Conservation (phyloP, 495 filamentous ascomycete species). For the Astrocystis sublimbata region DNA sequence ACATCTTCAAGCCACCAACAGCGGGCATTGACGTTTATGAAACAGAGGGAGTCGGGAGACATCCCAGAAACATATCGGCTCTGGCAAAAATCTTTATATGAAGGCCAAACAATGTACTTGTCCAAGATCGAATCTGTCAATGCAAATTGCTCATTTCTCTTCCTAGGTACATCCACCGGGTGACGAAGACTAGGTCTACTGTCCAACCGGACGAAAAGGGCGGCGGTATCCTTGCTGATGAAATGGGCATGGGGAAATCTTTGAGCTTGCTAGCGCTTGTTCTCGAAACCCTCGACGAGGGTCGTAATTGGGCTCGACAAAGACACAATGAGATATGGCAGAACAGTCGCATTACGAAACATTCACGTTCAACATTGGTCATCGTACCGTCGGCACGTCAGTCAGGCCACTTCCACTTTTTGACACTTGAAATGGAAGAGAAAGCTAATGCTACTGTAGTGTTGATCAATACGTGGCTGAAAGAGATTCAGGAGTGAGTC, state of each 20-base stretch:
- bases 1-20: conserved; percentile 35
- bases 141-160: background rate
- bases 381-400: conserved; percentile 40
- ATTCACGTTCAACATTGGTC: conserved; percentile 45
- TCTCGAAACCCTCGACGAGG: conserved; percentile 27
- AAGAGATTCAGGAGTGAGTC: conserved; percentile 1
- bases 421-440: background rate
- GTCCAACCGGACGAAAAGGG: conserved; percentile 25
- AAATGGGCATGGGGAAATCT: conserved; percentile 53
- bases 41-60: conserved; percentile 31
- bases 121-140: background rate
- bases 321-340: background rate
- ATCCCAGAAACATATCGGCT: conserved; percentile 30
- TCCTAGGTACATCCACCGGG: conserved; percentile 32
- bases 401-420: background rate
- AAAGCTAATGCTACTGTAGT: background rate
- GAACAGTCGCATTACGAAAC: conserved; percentile 4
- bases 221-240: conserved; percentile 47
- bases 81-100: conserved; percentile 22
- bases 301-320: conserved; percentile 47
- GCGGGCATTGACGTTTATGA: conserved; percentile 37
- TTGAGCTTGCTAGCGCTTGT: conserved; percentile 41
- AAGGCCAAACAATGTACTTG: conserved; percentile 26
- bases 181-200: conserved; percentile 26
- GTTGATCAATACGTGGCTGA: conserved; percentile 6